Evolutionary conservation across 139 green algal species (phyloP), one percentile per base, ranked within the genome.

Genomic region (Haematococcus lacustris): DNA sequence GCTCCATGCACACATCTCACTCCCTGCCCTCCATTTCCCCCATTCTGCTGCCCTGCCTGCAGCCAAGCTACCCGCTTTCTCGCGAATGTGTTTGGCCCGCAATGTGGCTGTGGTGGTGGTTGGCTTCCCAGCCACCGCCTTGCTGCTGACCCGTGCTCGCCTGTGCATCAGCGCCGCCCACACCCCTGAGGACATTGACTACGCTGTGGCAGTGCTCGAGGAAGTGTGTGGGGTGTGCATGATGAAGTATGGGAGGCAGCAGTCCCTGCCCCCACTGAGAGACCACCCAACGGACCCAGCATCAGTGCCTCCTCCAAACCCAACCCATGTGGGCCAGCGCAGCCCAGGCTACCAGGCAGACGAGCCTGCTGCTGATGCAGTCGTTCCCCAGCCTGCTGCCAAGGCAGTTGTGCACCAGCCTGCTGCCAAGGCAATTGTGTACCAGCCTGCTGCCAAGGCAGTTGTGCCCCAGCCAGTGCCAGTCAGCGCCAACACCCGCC

Each of bases 161-260:
- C 80, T 99, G 13, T 99, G 96, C 90, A 94, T 99, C 76, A 93
- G 83, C 25, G 96, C 96, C 0, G 82, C 91, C 5, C 96, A 99
- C 87, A 91, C 82, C 0, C 76, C 76, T 21, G 85, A 91, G 38
- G 95, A 99, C 72, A 82, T 99, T 43, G 89, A 98, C 62, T 91
- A 90, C 60, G 94, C 90, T 0, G 65, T 98, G 3, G 74, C 93
- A 59, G 88, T 91, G 73, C 30, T 76, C 23, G 53, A 30, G 4
- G 53, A 64, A 4, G 53, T 64, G 47, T 28, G 13, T 21, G 47
- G 21, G 47, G 47, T 57, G 47, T 57, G 47, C 47, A 57, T 57
- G 47, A 57, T 57, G 47, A 57, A 57, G 47, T 21, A 57, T 57
- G 47, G 47, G 13, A 13, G 47, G 47, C 47, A 57, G 13, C 13